Evolutionary conservation across 805 yeast species (phyloP), one percentile per base, ranked within the genome.

Genomic region (Kluyveromyces nonfermentans): DNA sequence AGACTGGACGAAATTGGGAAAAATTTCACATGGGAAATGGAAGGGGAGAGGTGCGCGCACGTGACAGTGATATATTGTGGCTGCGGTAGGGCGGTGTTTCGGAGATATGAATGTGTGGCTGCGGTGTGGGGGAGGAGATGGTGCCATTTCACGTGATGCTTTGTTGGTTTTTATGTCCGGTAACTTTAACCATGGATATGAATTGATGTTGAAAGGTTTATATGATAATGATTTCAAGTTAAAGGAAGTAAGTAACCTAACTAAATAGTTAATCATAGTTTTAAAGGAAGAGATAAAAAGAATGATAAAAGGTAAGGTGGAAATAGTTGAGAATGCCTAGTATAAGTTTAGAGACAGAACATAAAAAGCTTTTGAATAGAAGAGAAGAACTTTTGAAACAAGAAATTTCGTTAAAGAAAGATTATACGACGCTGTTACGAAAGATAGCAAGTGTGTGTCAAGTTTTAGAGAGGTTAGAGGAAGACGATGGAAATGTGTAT

Each of bases 361-460:
- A 46, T 25, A 33, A 31, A 20, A 46, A 46, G 21, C 42, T 53
- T 10, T 20, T 48, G 9, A 52, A 61, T 8, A 52, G 62, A 39
- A 53, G 57, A 32, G 67, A 62, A 22, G 65, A 62, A 42, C 44
- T 61, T 38, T 30, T 46, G 1, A 61, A 59, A 45, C 67, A 62
- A 36, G 59, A 59, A 22, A 40, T 47, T 4, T 53, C 60, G 18
- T 46, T 62, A 31, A 53, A 47, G 43, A 58, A 56, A 35, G 65
- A 59, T 35, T 60, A 60, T 31, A 60, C 64, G 1, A 59, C 64
- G 1, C 38, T 62, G 28, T 47, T 60, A 30, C 51, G 67, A 33
- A 62, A 62, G 44, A 44, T 55, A 12, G 54, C 59, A 5, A 57
- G 63, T 48, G 37, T 61, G 5, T 42, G 46, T 12, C 32, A 52